Base-by-base conservation (phyloP, 768 basidiomycete species). In the Trichaptum fuscoviolaceum region DNA sequence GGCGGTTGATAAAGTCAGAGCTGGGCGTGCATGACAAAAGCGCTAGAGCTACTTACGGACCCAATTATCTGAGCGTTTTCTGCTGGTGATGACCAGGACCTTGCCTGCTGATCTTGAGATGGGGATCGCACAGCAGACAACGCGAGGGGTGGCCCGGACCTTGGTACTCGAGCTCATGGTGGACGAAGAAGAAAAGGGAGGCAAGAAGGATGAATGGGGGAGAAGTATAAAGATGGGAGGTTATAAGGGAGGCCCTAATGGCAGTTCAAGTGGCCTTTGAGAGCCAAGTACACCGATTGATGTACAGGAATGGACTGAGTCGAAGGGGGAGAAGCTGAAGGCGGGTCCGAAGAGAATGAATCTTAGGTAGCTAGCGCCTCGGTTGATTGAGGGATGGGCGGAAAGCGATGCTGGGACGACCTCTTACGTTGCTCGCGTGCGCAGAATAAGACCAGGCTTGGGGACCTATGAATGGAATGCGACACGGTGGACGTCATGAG, bases 61-160 rank as follows among this genome's bases (percentile, higher is more conserved):
- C 93, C 93, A 95, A 66, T 82, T 75, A 73, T 92, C 83, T 75
- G 87, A 86, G 67, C 90, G 83, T 75, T 93, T 95, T 67, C 93
- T 85, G 76, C 91, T 92, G 25, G 93, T 93, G 71, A 95, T 84
- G 69, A 95, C 84, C 68, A 95, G 86, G 65, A 95, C 84, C 76
- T 93, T 91, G 75, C 86, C 87, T 7, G 87, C 85, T 27, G 87
- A 79, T 69, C 87, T 84, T 60, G 86, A 80, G 70, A 95, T 92
- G 65, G 93, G 93, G 66, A 95, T 95, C 63, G 93, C 93, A 75
- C 93, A 94, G 78, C 93, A 95, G 71, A 95, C 93, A 76, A 95
- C 84, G 75, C 93, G 90, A 65, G 93, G 93, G 63, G 85, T 85
- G 65, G 88, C 78, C 70, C 92, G 87, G 73, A 91, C 92, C 82